Conservation (phyloP, 2,329 filamentous ascomycete genomes). For the Pezicula rhizophila region DNA sequence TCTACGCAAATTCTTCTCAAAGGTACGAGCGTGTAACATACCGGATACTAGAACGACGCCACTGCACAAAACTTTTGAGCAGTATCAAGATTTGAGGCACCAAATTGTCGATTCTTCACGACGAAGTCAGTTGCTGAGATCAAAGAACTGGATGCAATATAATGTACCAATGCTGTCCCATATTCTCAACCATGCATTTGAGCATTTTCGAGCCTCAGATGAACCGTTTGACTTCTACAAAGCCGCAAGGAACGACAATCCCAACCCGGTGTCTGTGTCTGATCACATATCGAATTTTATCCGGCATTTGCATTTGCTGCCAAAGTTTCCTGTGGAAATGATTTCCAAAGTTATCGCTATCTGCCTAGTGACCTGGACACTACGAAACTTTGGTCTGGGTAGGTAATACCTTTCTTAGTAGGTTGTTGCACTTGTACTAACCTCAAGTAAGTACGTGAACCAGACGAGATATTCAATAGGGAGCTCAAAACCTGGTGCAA, state of each 20-base stretch:
- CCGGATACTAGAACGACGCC: slow-evolving; percentile 8
- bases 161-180: slow-evolving; percentile 14
- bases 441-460: slow-evolving; percentile 1
- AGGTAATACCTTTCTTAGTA: not conserved
- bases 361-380: slow-evolving; percentile 2
- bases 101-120: slow-evolving; percentile 9
- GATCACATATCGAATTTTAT: slow-evolving; percentile 17
- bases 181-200: slow-evolving; percentile 14
- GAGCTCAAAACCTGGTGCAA: slow-evolving; percentile 3
- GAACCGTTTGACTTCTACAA: slow-evolving; percentile 15
- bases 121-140: slow-evolving; percentile 6
- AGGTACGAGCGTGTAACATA: slow-evolving; percentile 14
- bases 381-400: slow-evolving; percentile 5
- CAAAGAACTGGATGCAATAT: slow-evolving; percentile 9
- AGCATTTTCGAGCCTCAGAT: slow-evolving; percentile 13
- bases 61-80: slow-evolving; percentile 6
- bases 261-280: slow-evolving; percentile 9
- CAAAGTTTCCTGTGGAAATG: not conserved
- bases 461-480: slow-evolving; percentile 4
- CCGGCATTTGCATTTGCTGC: slow-evolving; percentile 4
- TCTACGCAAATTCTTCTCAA: slow-evolving; percentile 11
- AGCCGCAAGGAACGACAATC: slow-evolving; percentile 13
- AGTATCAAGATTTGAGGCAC: slow-evolving; percentile 8
- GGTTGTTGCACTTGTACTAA: not conserved
- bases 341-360: slow-evolving; percentile 1